phyloP scores from a whole-genome alignment of 208 protist genomes.

The Leptomonas seymouri region DNA sequence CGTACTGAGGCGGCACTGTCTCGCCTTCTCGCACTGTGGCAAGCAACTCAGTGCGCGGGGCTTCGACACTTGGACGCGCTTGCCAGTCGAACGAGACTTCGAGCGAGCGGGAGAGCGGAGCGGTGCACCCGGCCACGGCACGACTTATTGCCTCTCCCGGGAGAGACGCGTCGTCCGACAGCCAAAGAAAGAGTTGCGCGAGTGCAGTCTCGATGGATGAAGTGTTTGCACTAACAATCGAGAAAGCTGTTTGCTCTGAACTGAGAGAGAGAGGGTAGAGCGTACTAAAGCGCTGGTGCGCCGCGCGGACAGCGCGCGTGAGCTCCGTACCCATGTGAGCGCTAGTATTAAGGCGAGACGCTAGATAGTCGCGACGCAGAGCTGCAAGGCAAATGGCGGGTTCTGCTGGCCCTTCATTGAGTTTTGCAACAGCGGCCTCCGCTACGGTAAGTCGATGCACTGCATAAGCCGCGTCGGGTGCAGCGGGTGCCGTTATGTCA shows the following conservation, averaged over 20 bases:
- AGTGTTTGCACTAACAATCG: not conserved
- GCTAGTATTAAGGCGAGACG: not conserved
- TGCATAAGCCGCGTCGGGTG: not conserved
- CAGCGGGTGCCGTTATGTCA: not conserved
- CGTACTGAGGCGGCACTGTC: constrained; percentile 8
- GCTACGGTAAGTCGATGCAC: constrained; percentile 9
- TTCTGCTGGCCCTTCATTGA: not conserved
- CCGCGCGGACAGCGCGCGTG: not conserved
- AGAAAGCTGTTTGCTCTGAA: not conserved
- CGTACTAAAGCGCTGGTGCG: not conserved
- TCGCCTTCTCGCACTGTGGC: constrained; percentile 3
- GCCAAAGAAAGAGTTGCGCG: constrained; percentile 24
- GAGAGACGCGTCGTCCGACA: constrained; percentile 5
- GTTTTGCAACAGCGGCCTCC: not conserved
- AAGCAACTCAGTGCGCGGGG: not conserved
- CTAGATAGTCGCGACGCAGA: constrained; percentile 13
- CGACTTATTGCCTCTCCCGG: constrained; percentile 11
- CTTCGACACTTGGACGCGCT: too few species aligned
- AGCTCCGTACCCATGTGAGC: not conserved
- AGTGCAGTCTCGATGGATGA: constrained; percentile 12
- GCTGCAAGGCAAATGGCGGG: constrained; percentile 12
- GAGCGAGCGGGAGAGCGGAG: constrained; percentile 16
- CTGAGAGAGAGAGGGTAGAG: constrained; percentile 5
- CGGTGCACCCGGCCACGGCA: constrained; percentile 19
- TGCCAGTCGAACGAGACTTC: constrained; percentile 15